Percentiles rank a stretch among this genome's conserved stretches.
phyloP scores from a whole-genome alignment of 2,329 filamentous ascomycete species.

The Xylariaceae sp. region DNA sequence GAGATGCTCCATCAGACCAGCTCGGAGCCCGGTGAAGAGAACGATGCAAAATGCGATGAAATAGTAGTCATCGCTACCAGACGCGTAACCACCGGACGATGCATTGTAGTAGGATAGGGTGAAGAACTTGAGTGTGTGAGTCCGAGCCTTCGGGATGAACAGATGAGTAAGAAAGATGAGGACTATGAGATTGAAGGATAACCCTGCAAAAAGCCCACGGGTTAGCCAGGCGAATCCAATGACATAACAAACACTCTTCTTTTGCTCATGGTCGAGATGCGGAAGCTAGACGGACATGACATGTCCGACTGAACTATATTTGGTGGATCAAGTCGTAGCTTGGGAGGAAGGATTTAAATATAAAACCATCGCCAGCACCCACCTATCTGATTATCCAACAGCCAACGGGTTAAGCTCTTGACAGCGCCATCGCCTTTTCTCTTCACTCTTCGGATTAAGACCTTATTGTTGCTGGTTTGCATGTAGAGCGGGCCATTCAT shows the following conservation, averaged over 20 bases:
- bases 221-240: conserved; percentile 17
- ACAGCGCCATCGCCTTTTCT: conserved; percentile 57
- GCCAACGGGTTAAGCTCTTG: conserved; percentile 59
- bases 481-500: conserved; percentile 55
- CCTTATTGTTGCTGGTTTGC: conserved; percentile 48
- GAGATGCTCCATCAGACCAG: conserved; percentile 79
- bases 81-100: conserved; percentile 61
- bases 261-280: conserved; percentile 6
- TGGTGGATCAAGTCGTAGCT: background rate
- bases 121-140: conserved; percentile 82
- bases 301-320: background rate
- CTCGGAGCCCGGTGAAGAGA: conserved; percentile 80
- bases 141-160: conserved; percentile 72
- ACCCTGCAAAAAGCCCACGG: conserved; percentile 46
- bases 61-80: conserved; percentile 73
- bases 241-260: background rate
- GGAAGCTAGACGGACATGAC: conserved; percentile 11
- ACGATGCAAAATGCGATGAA: conserved; percentile 74
- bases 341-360: background rate
- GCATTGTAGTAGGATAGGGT: conserved; percentile 76
- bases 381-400: conserved; percentile 78
- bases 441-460: conserved; percentile 53
- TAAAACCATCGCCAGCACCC: conserved; percentile 24
- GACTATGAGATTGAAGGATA: conserved; percentile 79
- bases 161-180: conserved; percentile 77